Evolutionary conservation across 352 stramenopile species (phyloP).

Genomic region (Globisporangium carolinianum): DNA sequence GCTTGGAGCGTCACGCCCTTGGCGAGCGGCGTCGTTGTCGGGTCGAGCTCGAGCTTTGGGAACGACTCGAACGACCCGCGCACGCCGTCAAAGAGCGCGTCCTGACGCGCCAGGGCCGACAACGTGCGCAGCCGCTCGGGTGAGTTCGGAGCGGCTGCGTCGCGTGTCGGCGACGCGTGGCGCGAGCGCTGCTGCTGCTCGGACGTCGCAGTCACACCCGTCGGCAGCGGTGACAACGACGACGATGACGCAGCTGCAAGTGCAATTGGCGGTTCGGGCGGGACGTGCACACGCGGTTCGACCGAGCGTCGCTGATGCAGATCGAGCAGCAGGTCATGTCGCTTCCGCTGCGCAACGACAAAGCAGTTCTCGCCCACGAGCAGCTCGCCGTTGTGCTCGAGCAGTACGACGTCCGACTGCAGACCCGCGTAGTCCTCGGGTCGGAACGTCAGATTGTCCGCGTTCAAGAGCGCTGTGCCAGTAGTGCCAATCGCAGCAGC

Average conservation of each 20-base stretch:
- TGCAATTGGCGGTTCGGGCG: neutral
- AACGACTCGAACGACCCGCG: slow-evolving; percentile 33
- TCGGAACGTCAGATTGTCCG: slow-evolving; percentile 24
- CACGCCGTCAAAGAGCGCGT: slow-evolving; percentile 25
- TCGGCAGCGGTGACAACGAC: no score
- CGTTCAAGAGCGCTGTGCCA: neutral
- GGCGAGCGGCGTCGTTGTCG: slow-evolving; percentile 28
- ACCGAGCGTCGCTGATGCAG: slow-evolving; percentile 25
- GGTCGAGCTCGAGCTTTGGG: slow-evolving; percentile 32
- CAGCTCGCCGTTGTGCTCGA: slow-evolving; percentile 31
- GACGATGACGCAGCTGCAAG: no score
- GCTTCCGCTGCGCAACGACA: slow-evolving; percentile 31
- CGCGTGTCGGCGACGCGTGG: no score
- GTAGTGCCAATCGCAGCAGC: no score
- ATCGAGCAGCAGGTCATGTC: slow-evolving; percentile 32
- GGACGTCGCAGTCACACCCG: no score
- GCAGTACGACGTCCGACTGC: slow-evolving; percentile 33
- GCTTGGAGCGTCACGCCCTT: slow-evolving; percentile 36
- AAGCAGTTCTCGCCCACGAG: slow-evolving; percentile 50
- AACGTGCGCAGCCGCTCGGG: no score
- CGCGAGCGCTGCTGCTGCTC: no score
- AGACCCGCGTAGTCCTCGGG: slow-evolving; percentile 51
- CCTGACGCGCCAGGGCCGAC: slow-evolving; percentile 1
- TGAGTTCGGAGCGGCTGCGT: no score
- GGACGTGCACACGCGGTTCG: slow-evolving; percentile 27